These are phyloP conservation scores for Hypseocharis bilobata DNA, from an alignment of 441 rosid genomes.

Conservation along the genomic window DNA sequence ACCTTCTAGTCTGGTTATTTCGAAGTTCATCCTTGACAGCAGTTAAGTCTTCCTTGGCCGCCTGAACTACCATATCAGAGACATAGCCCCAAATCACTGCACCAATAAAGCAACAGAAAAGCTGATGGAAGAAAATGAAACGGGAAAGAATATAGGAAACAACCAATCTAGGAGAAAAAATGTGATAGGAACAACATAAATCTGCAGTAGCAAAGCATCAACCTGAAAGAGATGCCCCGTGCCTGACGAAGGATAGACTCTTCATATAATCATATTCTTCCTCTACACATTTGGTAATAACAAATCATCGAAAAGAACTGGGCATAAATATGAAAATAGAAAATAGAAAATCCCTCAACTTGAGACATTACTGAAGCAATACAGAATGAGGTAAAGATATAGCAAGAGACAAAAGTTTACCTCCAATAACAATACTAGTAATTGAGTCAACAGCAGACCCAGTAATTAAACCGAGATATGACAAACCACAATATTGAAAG, in stretches of 20 bases:
- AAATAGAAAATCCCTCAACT: not conserved
- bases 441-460: constrained; percentile 46
- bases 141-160: not conserved
- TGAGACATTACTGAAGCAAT: constrained; percentile 3
- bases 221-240: constrained; percentile 76
- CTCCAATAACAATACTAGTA: constrained; percentile 32
- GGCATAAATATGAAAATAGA: constrained; percentile 4
- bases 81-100: constrained; percentile 69
- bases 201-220: constrained; percentile 11
- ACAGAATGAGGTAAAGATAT: not conserved
- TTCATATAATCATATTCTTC: constrained; percentile 39
- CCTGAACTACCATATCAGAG: constrained; percentile 37
- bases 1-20: constrained; percentile 44
- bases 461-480: constrained; percentile 57
- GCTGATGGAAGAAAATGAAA: constrained; percentile 2
- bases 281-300: constrained; percentile 29
- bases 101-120: constrained; percentile 18
- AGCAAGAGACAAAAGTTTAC: constrained; percentile 28
- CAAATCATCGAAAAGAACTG: constrained; percentile 9
- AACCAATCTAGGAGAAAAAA: not conserved
- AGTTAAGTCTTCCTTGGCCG: constrained; percentile 36
- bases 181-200: not conserved
- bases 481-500: constrained; percentile 46
- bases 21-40: constrained; percentile 43
- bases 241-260: constrained; percentile 40